phyloP scores from a whole-genome alignment of 2,329 filamentous ascomycete species.

The Pseudopyrenochaeta lycopersici region DNA sequence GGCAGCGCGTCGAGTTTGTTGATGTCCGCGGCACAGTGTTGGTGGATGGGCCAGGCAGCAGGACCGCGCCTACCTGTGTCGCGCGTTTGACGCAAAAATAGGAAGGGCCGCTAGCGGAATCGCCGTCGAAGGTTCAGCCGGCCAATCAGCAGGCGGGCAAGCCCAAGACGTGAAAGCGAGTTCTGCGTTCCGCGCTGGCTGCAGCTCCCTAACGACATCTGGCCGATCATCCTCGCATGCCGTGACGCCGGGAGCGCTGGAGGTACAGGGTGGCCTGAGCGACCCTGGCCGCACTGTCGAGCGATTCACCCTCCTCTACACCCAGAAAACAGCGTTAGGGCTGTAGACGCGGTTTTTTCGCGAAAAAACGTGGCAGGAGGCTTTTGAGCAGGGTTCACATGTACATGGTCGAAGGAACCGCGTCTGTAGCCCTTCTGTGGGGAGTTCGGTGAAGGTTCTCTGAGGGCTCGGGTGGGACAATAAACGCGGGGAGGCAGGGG shows the following conservation, averaged over 20 bases:
- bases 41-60: conserved; percentile 1
- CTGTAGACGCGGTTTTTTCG: conserved; percentile 43
- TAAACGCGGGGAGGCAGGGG: conserved; percentile 32
- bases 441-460: conserved; percentile 27
- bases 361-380: conserved; percentile 40
- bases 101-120: conserved; percentile 9
- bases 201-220: conserved; percentile 27
- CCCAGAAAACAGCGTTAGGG: conserved; percentile 33
- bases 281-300: conserved; percentile 23
- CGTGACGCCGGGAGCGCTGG: conserved; percentile 32
- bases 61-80: conserved; percentile 23
- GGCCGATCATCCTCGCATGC: conserved; percentile 34
- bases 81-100: conserved; percentile 40
- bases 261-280: conserved; percentile 16
- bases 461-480: conserved; percentile 24
- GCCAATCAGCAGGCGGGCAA: conserved; percentile 2
- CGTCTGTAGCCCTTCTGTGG: conserved; percentile 30
- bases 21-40: background rate
- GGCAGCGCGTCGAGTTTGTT: background rate
- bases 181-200: conserved; percentile 31
- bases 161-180: conserved; percentile 19
- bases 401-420: conserved; percentile 35
- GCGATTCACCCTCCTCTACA: conserved; percentile 33
- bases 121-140: background rate
- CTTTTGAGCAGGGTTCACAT: conserved; percentile 36